Percentiles rank a stretch among this genome's conserved stretches.
phyloP scores from a whole-genome alignment of 495 filamentous ascomycete genomes.

The Mycothermus thermophilus region DNA sequence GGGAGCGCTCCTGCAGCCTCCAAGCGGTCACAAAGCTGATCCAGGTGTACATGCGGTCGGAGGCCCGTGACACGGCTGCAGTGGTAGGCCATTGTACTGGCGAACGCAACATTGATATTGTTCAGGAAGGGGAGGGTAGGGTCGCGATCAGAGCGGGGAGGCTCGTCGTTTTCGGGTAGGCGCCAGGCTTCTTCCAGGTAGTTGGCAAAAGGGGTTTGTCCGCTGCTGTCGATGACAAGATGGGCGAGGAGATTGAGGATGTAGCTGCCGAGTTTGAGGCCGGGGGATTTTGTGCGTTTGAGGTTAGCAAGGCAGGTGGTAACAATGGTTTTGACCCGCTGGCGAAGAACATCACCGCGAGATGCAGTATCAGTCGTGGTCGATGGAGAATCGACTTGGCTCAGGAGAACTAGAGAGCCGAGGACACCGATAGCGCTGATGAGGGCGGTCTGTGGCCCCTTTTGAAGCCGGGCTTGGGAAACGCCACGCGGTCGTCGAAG shows the following conservation, averaged over 20 bases:
- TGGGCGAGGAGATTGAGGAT: slow-evolving; percentile 14
- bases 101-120: slow-evolving; percentile 13
- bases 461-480: slow-evolving; percentile 6
- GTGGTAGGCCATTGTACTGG: slow-evolving; percentile 12
- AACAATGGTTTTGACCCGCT: slow-evolving; percentile 12
- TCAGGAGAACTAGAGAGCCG: slow-evolving; percentile 10
- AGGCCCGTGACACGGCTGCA: slow-evolving; percentile 10
- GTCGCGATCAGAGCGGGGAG: too few species aligned
- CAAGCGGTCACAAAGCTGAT: slow-evolving; percentile 15
- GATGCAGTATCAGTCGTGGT: neutral
- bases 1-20: slow-evolving; percentile 11
- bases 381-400: neutral
- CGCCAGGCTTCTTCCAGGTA: slow-evolving; percentile 16
- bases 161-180: too few species aligned
- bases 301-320: slow-evolving; percentile 5
- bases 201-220: too few species aligned
- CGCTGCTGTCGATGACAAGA: too few species aligned
- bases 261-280: slow-evolving; percentile 15
- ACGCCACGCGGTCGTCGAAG: slow-evolving; percentile 4
- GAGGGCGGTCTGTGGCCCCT: slow-evolving; percentile 8
- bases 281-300: slow-evolving; percentile 1
- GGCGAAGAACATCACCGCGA: slow-evolving; percentile 3
- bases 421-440: slow-evolving; percentile 9
- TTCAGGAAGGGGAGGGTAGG: slow-evolving; percentile 9
- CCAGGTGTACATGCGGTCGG: slow-evolving; percentile 8